Base-by-base conservation (phyloP, 192 early-diverging fungal species). In the Coemansia biformis region DNA sequence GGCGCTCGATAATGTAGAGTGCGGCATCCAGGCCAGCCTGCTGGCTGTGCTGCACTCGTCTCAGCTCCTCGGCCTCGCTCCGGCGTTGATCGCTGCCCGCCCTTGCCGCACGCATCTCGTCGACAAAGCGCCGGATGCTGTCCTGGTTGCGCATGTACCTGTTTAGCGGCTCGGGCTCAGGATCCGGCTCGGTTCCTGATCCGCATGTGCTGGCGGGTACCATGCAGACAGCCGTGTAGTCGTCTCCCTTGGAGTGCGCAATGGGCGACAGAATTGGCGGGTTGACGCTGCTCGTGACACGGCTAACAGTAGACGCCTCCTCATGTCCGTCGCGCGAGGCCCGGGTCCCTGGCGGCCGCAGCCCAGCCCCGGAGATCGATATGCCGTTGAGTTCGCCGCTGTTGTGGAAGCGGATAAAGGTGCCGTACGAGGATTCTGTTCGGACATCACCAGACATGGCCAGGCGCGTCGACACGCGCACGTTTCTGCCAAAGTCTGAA, bases 301-400 rank as follows among this genome's bases (percentile, higher is more conserved):
- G 1, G 29, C 29, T 30, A 9, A 10, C 3, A 1, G 29, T 10
- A 3, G 29, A 5, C 29, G 29, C 29, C 38, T 31, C 39, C 10
- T 38, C 49, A 4, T 16, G 28, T 3, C 8, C 30, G 46, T 12
- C n/a, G 12, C 17, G 36, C 13, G 35, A 9, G 14, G 7, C 11
- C 30, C 32, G 30, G 29, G 21, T 32, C 13, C 13, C 17, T 9
- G 35, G 15, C 23, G 22, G 23, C 13, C n/a, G 13, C 21, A 21
- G 46, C 22, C 22, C 14, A 22, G 22, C 34, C 8, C 33, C 59
- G 0, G 54, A n/a, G 1, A 40, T 43, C 23, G 50, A 57, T 2
- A 73, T 62, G 33, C 51, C 63, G 26, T 52, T 73, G 41, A 73
- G 69, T 46, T 73, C 69, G 38, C 69, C 69, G 38, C 69, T 73